A percentile compares a stretch with the other conserved stretches of the same genome.
These are phyloP conservation scores for Theobroma grandiflorum DNA, from an alignment of 441 rosid genomes.

Conservation along the genomic window DNA sequence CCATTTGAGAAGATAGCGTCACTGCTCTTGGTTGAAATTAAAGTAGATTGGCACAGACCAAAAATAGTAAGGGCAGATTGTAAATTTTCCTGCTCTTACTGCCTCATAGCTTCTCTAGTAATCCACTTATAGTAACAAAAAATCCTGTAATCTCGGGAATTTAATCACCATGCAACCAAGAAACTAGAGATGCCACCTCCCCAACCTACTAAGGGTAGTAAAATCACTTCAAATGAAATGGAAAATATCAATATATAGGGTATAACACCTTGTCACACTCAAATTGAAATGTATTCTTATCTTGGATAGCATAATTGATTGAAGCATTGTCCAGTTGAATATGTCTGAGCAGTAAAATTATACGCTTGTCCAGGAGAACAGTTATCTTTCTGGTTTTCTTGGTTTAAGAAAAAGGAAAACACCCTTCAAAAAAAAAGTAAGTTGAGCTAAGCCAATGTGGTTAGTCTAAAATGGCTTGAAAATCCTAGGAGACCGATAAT, in stretches of 20 bases:
- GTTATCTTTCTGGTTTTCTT: too few relatives aligned
- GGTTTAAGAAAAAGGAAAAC: too few relatives aligned
- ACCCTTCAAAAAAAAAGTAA: too few relatives aligned
- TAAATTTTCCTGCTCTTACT: background rate
- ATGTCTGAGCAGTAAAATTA: too few relatives aligned
- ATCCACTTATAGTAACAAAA: conserved; percentile 15
- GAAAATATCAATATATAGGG: background rate
- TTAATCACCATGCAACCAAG: conserved; percentile 8
- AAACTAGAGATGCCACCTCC: background rate
- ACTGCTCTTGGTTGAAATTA: background rate
- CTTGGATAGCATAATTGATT: too few relatives aligned
- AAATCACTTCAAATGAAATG: background rate
- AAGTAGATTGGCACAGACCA: conserved; percentile 7
- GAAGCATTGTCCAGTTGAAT: too few relatives aligned
- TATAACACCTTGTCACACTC: background rate
- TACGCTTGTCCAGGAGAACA: too few relatives aligned
- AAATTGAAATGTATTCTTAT: too few relatives aligned
- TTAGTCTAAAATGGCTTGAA: too few relatives aligned
- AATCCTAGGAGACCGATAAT: too few relatives aligned
- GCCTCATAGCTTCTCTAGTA: background rate
- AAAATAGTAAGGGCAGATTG: conserved; percentile 6
- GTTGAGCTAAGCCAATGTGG: too few relatives aligned
- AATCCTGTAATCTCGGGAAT: background rate
- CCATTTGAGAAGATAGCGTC: conserved; percentile 1
- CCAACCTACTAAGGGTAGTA: conserved; percentile 2